Evolutionary conservation across 768 basidiomycete species (phyloP), one percentile per base, ranked within the genome.

Genomic region (Calocybe cyanea): DNA sequence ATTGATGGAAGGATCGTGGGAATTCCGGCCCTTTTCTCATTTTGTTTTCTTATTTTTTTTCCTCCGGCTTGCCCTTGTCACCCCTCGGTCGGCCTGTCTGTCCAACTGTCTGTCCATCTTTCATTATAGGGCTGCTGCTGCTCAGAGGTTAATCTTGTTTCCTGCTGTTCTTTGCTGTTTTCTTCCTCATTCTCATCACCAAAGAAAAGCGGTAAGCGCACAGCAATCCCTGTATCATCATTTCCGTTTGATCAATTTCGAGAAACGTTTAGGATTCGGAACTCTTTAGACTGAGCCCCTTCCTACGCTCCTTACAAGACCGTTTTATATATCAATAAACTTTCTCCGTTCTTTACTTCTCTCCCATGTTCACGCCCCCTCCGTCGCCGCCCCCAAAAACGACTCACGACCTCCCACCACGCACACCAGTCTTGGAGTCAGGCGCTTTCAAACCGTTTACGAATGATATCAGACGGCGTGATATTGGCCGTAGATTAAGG

Each of bases 401-500:
- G 48, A 49, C 20, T 31, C 19, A 49, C 38, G 24, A 43, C 32
- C n/a, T n/a, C n/a, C 25, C 9, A 14, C 47, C 53, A 33, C 45
- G 14, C 21, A 47, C 50, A 7, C 46, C 49, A 24, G 47, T 49
- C 42, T 34, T 49, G 5, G 47, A 51, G 47, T 18, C 34, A 25
- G 44, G 49, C 34, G 38, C 45, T 38, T n/a, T 31, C 18, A 47
- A 43, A 43, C 38, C 31, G 18, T 38, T 45, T 20, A 32, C 47
- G 36, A 43, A 24, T 36, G 1, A 20, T 18, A 36, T 38, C 38
- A 21, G 40, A 30, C 30, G 18, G 46, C 71, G 65, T 48, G 67
- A 65, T 37, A 70, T 61, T 24, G 72, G 68, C 34, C 69, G 77
- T 18, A 63, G 70, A 41, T 67, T 70, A 43, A 63, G 66, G 57